Evolutionary conservation across 2,329 filamentous ascomycete genomes (phyloP).

Genomic region (Aspergillus proliferans): DNA sequence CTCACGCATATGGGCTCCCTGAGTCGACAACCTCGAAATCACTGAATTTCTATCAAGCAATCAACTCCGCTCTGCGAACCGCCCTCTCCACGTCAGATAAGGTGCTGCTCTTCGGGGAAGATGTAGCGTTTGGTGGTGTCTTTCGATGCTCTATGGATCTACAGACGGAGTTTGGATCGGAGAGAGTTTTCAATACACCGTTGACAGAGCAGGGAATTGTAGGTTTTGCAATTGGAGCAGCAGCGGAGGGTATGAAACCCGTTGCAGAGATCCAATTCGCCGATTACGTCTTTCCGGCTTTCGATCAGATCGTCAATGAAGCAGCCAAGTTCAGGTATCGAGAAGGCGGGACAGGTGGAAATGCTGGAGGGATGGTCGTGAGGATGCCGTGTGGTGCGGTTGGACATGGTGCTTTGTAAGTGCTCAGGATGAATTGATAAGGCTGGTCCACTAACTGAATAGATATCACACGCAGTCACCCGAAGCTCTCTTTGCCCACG

Average conservation of each 20-base stretch:
- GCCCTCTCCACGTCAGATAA: conserved; percentile 77
- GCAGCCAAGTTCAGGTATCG: conserved; percentile 82
- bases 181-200: conserved; percentile 94
- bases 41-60: conserved; percentile 88
- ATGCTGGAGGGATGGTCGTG: conserved; percentile 73
- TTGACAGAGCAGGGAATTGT: conserved; percentile 90
- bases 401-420: conserved; percentile 72
- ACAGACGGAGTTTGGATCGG: conserved; percentile 75
- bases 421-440: background rate
- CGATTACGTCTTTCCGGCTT: conserved; percentile 88
- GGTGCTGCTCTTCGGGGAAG: conserved; percentile 89
- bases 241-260: conserved; percentile 85
- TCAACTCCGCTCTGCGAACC: conserved; percentile 82
- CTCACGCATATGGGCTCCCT: conserved; percentile 67
- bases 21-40: conserved; percentile 68
- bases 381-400: conserved; percentile 88
- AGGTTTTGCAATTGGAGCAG: conserved; percentile 85
- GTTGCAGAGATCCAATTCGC: conserved; percentile 95
- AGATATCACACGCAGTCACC: conserved; percentile 81
- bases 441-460: conserved; percentile 2
- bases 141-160: conserved; percentile 92
- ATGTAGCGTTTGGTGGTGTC: conserved; percentile 94
- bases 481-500: conserved; percentile 79
- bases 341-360: conserved; percentile 57
- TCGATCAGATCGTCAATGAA: conserved; percentile 91